Base-by-base conservation (phyloP, 495 filamentous ascomycete species). In the Tuber calosporum region DNA sequence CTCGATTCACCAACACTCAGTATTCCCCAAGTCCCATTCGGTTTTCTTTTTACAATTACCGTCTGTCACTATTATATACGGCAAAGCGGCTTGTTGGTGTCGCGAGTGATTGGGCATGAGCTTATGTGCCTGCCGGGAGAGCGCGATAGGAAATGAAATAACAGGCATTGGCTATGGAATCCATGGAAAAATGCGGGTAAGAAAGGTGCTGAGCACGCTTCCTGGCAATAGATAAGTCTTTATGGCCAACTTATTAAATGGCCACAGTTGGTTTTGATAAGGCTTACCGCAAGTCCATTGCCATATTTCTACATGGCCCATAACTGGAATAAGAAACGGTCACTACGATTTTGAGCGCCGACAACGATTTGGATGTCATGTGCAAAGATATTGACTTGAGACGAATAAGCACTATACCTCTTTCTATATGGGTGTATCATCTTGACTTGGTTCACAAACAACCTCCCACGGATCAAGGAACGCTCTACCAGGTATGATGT, bases 1-100 rank as follows among this genome's bases (percentile, higher is more conserved):
- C 34, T 62, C 53, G 4, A 62, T 62, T 62, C 53, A 62, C 53
- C 53, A 62, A 62, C 53, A 58, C 48, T 26, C n/a, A 53, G 45
- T 9, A 34, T 34, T 34, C 53, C 26, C 2, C 53, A 62, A 6
- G 26, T 26, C 30, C 26, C 0, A 34, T 34, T 62, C 26, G 53
- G 53, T 34, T 62, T 62, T 15, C 48, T 62, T 17, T 62, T 13
- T 4, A 30, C 26, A 62, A 62, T 62, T 62, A 34, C 53, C 26
- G 26, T 6, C 53, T 26, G 13, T 34, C 13, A 34, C 53, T 34
- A 34, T 62, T 30, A 58, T 62, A 34, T 15, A 13, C 53, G 26
- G 53, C 26, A 62, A 62, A 62, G 30, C n/a, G 53, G 53, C 53
- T 62, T 62, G 53, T 62, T 62, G 53, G 53, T 62, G 53, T 17